Percentiles rank a stretch among this genome's conserved stretches.
Evolutionary conservation across 2,329 filamentous ascomycete genomes (phyloP).

Genomic region (Trichoderma gracile): DNA sequence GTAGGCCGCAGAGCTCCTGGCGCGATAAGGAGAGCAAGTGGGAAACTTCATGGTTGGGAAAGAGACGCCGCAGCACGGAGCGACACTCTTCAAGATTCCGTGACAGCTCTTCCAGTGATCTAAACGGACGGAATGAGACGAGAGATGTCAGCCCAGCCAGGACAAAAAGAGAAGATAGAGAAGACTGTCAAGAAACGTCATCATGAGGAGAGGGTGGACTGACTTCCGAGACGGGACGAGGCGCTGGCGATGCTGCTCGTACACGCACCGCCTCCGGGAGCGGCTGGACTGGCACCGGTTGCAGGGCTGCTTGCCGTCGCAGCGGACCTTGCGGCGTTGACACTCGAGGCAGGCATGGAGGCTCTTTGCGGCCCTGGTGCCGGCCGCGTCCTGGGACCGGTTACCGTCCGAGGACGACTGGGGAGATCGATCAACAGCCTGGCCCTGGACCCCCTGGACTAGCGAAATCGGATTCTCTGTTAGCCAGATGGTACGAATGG

Average conservation of each 20-base stretch:
- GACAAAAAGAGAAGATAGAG: background rate
- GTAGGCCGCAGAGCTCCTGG: constrained; percentile 59
- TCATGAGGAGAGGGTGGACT: constrained; percentile 35
- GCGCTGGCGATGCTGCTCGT: constrained; percentile 76
- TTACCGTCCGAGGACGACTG: constrained; percentile 36
- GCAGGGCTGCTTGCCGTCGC: constrained; percentile 78
- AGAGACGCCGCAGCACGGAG: constrained; percentile 61
- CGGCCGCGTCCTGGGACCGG: constrained; percentile 38
- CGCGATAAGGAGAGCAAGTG: constrained; percentile 56
- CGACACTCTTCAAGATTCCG: constrained; percentile 67
- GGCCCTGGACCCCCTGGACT: constrained; percentile 18
- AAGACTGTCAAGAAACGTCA: background rate
- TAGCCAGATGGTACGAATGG: background rate
- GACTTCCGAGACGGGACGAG: constrained; percentile 78
- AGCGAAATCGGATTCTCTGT: background rate
- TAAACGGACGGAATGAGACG: constrained; percentile 32
- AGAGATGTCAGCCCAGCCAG: constrained; percentile 25
- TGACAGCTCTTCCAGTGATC: constrained; percentile 62
- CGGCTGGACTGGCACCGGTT: constrained; percentile 81
- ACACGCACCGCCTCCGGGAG: constrained; percentile 75
- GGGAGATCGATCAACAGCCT: constrained; percentile 11
- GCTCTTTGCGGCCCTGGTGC: constrained; percentile 55
- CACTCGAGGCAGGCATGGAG: constrained; percentile 73
- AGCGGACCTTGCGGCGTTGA: constrained; percentile 79
- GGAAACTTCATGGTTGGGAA: constrained; percentile 57